phyloP scores from a whole-genome alignment of 495 filamentous ascomycete genomes.

The Letharia columbiana region DNA sequence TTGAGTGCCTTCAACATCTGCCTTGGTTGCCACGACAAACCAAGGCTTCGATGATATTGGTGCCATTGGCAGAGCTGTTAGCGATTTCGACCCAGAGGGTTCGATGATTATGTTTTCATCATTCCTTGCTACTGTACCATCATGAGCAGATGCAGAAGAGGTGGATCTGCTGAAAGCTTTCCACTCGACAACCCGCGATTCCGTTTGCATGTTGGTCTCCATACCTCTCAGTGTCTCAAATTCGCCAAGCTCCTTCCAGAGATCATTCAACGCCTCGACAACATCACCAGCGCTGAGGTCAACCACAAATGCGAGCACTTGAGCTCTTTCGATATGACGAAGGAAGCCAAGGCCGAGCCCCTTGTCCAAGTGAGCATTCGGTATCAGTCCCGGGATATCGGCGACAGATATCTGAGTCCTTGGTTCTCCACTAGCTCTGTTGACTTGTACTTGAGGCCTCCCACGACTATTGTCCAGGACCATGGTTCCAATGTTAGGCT shows the following conservation, averaged over 20 bases:
- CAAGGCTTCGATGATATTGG: constrained; percentile 83
- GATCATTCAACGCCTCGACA: constrained; percentile 60
- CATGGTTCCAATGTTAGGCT: constrained; percentile 90
- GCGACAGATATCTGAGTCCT: constrained; percentile 84
- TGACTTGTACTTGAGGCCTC: constrained; percentile 44
- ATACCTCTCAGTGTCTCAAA: constrained; percentile 66
- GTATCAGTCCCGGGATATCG: constrained; percentile 88
- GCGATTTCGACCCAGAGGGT: constrained; percentile 21
- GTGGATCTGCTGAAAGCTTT: constrained; percentile 15
- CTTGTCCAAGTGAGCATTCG: constrained; percentile 84
- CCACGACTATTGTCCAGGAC: constrained; percentile 78
- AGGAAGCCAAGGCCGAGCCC: constrained; percentile 88
- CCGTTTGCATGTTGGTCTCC: constrained; percentile 48
- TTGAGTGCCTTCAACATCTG: constrained; percentile 70
- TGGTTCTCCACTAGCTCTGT: constrained; percentile 27
- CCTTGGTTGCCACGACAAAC: constrained; percentile 96
- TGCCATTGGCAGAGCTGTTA: constrained; percentile 31
- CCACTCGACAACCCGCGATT: constrained; percentile 25
- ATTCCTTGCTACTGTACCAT: constrained; percentile 9
- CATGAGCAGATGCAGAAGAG: constrained; percentile 11
- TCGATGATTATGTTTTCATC: constrained; percentile 33
- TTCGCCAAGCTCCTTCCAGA: constrained; percentile 83
- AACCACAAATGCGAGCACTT: constrained; percentile 86
- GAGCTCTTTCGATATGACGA: constrained; percentile 86
- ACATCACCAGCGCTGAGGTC: constrained; percentile 77